phyloP scores from a whole-genome alignment of 2,329 filamentous ascomycete genomes.

The Akanthomyces muscarius region DNA sequence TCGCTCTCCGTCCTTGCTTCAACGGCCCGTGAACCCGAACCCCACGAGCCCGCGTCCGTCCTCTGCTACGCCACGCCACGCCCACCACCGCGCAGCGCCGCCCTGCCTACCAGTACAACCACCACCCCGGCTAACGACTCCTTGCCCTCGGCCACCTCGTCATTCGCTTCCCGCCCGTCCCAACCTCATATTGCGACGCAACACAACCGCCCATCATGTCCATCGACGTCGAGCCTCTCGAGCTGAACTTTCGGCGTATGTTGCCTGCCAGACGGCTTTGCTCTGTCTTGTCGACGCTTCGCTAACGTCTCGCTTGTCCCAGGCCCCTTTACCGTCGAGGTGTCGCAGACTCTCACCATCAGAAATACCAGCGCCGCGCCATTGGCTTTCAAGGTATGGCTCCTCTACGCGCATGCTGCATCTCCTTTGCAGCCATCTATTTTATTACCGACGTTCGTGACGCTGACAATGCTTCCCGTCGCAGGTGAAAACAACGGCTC shows the following conservation, averaged over 20 bases:
- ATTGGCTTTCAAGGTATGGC: conserved; percentile 65
- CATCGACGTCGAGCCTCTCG: conserved; percentile 84
- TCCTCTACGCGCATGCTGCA: neutral
- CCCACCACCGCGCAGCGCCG: neutral
- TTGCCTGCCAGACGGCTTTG: conserved; percentile 24
- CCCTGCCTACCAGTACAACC: neutral
- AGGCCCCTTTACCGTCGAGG: conserved; percentile 66
- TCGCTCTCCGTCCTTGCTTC: neutral
- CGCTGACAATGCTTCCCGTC: conserved; percentile 26
- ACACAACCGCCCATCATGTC: conserved; percentile 62
- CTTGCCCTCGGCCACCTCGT: conserved; percentile 14
- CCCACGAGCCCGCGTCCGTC: neutral
- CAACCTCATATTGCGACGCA: conserved; percentile 3
- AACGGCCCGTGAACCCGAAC: neutral
- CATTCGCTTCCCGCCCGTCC: neutral
- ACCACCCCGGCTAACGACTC: neutral
- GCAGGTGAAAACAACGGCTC: conserved; percentile 97
- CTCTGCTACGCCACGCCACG: conserved; percentile 15
- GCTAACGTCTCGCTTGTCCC: conserved; percentile 20
- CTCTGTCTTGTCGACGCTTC: conserved; percentile 6
- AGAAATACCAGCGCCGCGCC: conserved; percentile 60
- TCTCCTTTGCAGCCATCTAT: neutral
- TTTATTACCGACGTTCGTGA: neutral
- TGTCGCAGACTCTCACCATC: conserved; percentile 61
- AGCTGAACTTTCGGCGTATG: conserved; percentile 92